A percentile compares a stretch with the other conserved stretches of the same genome.
Conservation (phyloP, 805 yeast genomes). For the Isabelozyma gotoi region DNA sequence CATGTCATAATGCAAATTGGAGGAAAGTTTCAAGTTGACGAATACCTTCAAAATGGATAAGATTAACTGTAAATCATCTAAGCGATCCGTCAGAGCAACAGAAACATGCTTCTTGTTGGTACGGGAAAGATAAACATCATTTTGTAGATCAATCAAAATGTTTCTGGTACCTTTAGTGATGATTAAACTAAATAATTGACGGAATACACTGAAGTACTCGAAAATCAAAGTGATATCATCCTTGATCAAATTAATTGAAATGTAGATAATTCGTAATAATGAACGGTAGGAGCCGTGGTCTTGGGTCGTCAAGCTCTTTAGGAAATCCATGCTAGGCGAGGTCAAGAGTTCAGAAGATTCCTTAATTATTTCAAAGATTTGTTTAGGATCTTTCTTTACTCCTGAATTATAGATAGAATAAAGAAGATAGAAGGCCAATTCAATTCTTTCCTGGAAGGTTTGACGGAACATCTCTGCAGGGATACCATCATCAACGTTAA, state of each 20-base stretch:
- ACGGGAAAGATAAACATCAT: constrained; percentile 47
- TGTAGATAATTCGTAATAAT: constrained; percentile 55
- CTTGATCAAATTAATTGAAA: constrained; percentile 45
- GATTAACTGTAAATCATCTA: constrained; percentile 65
- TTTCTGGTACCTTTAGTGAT: constrained; percentile 66
- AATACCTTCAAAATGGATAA: constrained; percentile 64
- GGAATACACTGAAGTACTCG: constrained; percentile 50
- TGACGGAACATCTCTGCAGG: constrained; percentile 47
- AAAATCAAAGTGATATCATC: constrained; percentile 39
- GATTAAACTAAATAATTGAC: constrained; percentile 59
- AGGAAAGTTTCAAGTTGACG: constrained; percentile 47
- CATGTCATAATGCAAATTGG: constrained; percentile 47
- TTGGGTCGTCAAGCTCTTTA: constrained; percentile 38
- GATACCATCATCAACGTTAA: constrained; percentile 52
- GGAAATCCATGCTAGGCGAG: constrained; percentile 50
- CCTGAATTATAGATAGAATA: constrained; percentile 37
- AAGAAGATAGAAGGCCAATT: constrained; percentile 58
- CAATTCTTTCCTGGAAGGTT: constrained; percentile 62
- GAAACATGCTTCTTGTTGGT: constrained; percentile 28
- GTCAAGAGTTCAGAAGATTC: constrained; percentile 45
- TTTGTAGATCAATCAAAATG: constrained; percentile 57
- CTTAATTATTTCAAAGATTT: constrained; percentile 41
- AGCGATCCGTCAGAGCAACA: constrained; percentile 43
- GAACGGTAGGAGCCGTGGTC: constrained; percentile 53
- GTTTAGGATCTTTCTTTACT: constrained; percentile 27